These are phyloP conservation scores for Phytopythium aichiense DNA, from an alignment of 352 stramenopile species.

Conservation along the genomic window DNA sequence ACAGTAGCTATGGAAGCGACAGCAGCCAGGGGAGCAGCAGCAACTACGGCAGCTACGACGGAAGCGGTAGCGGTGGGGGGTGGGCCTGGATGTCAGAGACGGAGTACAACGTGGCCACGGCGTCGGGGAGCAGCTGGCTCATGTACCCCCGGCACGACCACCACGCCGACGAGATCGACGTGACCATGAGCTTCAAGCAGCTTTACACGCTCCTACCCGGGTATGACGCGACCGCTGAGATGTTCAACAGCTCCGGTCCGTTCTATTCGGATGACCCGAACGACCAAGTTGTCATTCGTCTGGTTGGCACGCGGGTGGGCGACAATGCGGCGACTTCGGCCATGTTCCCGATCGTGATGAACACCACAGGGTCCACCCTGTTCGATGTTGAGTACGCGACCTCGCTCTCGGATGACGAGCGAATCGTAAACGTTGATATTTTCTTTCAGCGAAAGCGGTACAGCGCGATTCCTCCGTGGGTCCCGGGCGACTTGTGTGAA, in stretches of 20 bases:
- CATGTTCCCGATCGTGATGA: slow-evolving; percentile 38
- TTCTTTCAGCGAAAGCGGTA: slow-evolving; percentile 32
- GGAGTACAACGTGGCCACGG: background rate
- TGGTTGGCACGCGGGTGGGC: slow-evolving; percentile 20
- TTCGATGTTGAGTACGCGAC: slow-evolving; percentile 37
- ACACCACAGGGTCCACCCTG: slow-evolving; percentile 37
- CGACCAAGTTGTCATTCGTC: slow-evolving; percentile 43
- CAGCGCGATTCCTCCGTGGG: slow-evolving; percentile 28
- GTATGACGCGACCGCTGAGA: slow-evolving; percentile 18
- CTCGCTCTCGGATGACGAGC: slow-evolving; percentile 13
- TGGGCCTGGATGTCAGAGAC: background rate
- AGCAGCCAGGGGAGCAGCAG: background rate
- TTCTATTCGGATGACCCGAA: slow-evolving; percentile 32
- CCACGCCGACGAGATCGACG: slow-evolving; percentile 31
- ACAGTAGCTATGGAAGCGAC: background rate
- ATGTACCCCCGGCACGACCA: slow-evolving; percentile 16
- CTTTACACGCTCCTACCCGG: slow-evolving; percentile 45
- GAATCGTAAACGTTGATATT: slow-evolving; percentile 17
- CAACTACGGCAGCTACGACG: background rate
- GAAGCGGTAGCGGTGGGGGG: background rate
- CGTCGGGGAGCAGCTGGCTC: slow-evolving; percentile 30
- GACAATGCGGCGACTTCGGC: slow-evolving; percentile 12
- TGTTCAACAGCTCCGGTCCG: slow-evolving; percentile 14
- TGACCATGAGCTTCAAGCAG: slow-evolving; percentile 55
- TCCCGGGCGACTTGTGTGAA: slow-evolving; percentile 15